These are phyloP conservation scores for Plasmopara muralis DNA, from an alignment of 352 stramenopile genomes.

Conservation along the genomic window DNA sequence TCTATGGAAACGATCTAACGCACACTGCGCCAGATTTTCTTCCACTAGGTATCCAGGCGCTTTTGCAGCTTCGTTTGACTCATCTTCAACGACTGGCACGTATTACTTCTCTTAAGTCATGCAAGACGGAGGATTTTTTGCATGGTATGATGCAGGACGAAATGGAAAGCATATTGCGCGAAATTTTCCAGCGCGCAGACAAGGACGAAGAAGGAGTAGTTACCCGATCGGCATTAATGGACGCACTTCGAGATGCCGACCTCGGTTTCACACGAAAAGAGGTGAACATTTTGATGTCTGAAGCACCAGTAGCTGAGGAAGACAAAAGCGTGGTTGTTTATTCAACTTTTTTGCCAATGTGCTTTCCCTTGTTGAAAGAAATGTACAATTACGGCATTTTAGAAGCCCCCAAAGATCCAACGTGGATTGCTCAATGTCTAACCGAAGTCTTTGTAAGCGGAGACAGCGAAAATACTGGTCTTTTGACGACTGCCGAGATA, in stretches of 20 bases:
- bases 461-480: conserved; percentile 50
- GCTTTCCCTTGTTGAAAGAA: conserved; percentile 52
- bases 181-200: conserved; percentile 70
- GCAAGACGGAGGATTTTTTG: conserved; percentile 44
- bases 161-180: conserved; percentile 66
- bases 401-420: conserved; percentile 56
- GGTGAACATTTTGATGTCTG: conserved; percentile 73
- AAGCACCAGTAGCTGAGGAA: conserved; percentile 30
- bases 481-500: conserved; percentile 58
- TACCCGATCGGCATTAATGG: conserved; percentile 51
- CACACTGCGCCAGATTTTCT: conserved; percentile 33
- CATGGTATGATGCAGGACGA: conserved; percentile 80
- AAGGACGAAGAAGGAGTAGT: conserved; percentile 44
- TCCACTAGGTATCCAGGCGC: conserved; percentile 39
- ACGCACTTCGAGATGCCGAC: conserved; percentile 60
- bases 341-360: conserved; percentile 50
- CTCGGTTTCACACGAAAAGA: conserved; percentile 59
- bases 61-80: conserved; percentile 38
- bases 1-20: not conserved
- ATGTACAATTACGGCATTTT: conserved; percentile 49
- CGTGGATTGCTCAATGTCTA: conserved; percentile 62
- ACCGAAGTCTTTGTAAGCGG: conserved; percentile 68
- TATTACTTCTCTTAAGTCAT: conserved; percentile 36
- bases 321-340: conserved; percentile 34
- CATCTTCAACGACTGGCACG: conserved; percentile 40